A percentile compares a stretch with the other conserved stretches of the same genome.
phyloP scores from a whole-genome alignment of 2,329 filamentous ascomycete genomes.

The Fusarium robinianum region DNA sequence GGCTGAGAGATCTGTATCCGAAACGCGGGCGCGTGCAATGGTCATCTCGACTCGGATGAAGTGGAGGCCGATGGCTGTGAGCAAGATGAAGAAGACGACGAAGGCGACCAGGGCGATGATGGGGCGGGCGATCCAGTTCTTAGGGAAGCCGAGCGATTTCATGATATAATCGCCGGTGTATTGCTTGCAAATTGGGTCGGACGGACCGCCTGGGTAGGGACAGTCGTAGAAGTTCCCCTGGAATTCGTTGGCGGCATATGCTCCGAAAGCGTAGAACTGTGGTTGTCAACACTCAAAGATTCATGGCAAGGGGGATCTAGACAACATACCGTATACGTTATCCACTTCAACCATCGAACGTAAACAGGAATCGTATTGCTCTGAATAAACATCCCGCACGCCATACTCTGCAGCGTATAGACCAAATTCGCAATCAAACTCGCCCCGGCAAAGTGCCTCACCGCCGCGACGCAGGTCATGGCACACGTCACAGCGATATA shows the following conservation, averaged over 20 bases:
- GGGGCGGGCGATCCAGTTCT: constrained; percentile 68
- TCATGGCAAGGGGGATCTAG: neutral
- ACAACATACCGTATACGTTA: constrained; percentile 58
- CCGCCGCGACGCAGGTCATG: constrained; percentile 66
- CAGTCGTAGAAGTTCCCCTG: constrained; percentile 73
- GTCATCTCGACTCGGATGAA: constrained; percentile 71
- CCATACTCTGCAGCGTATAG: constrained; percentile 74
- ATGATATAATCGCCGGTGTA: constrained; percentile 74
- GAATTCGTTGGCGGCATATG: constrained; percentile 75
- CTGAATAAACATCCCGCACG: constrained; percentile 78
- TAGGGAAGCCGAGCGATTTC: constrained; percentile 68
- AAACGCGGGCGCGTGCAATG: constrained; percentile 64
- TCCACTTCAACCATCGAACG: constrained; percentile 77
- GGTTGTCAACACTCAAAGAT: constrained; percentile 23
- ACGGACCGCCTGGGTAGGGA: constrained; percentile 62
- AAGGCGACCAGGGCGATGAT: constrained; percentile 67
- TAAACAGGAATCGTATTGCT: constrained; percentile 74
- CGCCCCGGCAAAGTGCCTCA: constrained; percentile 70
- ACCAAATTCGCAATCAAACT: constrained; percentile 73
- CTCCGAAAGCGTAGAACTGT: constrained; percentile 72
- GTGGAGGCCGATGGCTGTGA: constrained; percentile 64
- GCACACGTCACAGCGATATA: constrained; percentile 76
- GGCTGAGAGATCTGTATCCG: constrained; percentile 65
- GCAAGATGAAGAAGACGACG: constrained; percentile 63
- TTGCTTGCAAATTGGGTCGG: constrained; percentile 67